Percentiles rank a stretch among this genome's conserved stretches.
phyloP scores from a whole-genome alignment of 2,329 filamentous ascomycete genomes.

The Sporothrix dimorphospora region DNA sequence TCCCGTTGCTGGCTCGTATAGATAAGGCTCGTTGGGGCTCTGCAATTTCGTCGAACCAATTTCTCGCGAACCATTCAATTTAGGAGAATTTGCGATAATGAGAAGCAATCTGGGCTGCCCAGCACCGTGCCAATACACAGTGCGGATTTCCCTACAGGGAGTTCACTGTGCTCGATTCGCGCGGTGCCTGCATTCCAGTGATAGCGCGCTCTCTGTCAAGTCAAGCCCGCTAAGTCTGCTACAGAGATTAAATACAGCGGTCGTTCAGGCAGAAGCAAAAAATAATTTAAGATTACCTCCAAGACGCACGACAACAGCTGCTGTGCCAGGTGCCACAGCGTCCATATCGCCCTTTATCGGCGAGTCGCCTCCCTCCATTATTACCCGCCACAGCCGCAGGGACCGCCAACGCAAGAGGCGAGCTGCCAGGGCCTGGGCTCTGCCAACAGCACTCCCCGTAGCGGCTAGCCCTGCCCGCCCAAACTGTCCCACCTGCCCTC shows the following conservation, averaged over 20 bases:
- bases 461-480: background rate
- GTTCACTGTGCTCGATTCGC: background rate
- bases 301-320: too few species aligned
- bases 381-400: constrained; percentile 13
- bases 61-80: background rate
- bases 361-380: background rate
- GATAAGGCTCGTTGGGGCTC: constrained; percentile 15
- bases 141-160: background rate
- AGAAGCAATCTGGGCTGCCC: background rate
- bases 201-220: background rate
- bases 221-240: background rate
- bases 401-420: background rate
- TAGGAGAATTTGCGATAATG: constrained; percentile 1
- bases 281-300: too few species aligned
- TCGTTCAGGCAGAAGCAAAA: too few species aligned
- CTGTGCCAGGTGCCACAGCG: background rate
- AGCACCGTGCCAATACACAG: background rate
- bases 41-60: constrained; percentile 20
- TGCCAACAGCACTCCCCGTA: background rate
- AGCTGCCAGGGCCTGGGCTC: constrained; percentile 4
- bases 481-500: background rate
- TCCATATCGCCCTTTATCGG: constrained; percentile 1
- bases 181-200: constrained; percentile 12
- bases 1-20: background rate
- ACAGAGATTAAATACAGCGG: background rate